These are phyloP conservation scores for Glycine soja DNA, from an alignment of 306 rosid genomes.

Conservation along the genomic window DNA sequence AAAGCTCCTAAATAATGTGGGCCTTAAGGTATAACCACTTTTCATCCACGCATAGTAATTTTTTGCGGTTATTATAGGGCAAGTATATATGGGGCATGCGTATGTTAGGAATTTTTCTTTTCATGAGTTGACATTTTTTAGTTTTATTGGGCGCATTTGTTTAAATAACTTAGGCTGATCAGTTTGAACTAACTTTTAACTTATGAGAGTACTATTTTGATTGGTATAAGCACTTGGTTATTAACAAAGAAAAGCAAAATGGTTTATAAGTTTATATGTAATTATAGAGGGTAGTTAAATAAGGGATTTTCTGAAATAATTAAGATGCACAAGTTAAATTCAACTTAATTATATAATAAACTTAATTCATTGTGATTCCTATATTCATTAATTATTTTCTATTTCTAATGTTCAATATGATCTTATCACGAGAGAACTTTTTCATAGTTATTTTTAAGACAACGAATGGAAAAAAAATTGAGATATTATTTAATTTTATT, in stretches of 20 bases:
- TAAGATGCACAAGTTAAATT: neutral
- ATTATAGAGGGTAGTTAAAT: neutral
- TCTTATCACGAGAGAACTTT: neutral
- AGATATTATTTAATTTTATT: too few relatives aligned
- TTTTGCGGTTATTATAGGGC: neutral
- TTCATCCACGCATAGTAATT: neutral
- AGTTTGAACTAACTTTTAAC: neutral
- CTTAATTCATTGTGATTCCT: neutral
- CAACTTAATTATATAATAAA: neutral
- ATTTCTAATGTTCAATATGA: neutral
- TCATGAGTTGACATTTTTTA: neutral
- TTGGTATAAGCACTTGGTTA: neutral
- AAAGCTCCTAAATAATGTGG: constrained; percentile 10
- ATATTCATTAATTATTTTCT: too few relatives aligned
- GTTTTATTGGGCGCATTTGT: neutral
- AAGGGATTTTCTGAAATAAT: neutral
- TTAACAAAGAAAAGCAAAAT: neutral
- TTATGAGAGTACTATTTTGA: neutral
- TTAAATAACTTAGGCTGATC: neutral
- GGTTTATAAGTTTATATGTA: neutral
- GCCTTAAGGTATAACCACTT: neutral
- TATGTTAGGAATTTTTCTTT: neutral
- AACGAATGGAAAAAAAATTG: neutral
- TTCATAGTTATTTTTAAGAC: neutral
- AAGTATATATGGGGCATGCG: neutral